phyloP scores from a whole-genome alignment of 306 rosid species.

The Vigna radiata region DNA sequence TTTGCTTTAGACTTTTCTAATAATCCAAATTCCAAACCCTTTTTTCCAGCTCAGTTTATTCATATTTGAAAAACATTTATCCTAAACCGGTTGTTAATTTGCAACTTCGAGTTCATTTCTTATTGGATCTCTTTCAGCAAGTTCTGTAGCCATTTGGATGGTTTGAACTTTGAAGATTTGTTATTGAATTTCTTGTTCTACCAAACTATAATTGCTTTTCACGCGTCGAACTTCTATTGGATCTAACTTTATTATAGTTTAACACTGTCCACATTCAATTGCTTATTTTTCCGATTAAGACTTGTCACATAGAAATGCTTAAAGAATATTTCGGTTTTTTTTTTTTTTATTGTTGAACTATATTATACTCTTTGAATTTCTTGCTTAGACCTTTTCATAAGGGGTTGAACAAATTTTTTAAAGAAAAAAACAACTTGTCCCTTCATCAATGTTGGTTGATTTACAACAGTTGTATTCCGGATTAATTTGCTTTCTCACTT shows the following conservation, averaged over 20 bases:
- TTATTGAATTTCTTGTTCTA: constrained; percentile 34
- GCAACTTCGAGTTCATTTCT: constrained; percentile 15
- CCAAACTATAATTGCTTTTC: constrained; percentile 32
- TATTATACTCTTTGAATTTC: constrained; percentile 15
- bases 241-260: constrained; percentile 36
- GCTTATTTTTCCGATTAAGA: constrained; percentile 16
- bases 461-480: not conserved
- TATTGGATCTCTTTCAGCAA: constrained; percentile 24
- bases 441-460: constrained; percentile 18
- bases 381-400: not conserved
- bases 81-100: constrained; percentile 24
- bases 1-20: not conserved
- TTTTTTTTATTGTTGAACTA: not conserved
- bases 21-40: constrained; percentile 7
- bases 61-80: constrained; percentile 26
- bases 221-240: constrained; percentile 33
- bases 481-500: constrained; percentile 5
- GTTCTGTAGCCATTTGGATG: constrained; percentile 16
- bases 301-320: constrained; percentile 9
- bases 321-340: constrained; percentile 6
- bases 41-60: constrained; percentile 8
- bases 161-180: constrained; percentile 16
- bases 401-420: not conserved
- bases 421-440: not conserved
- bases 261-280: constrained; percentile 34